A percentile compares a stretch with the other conserved stretches of the same genome.
Evolutionary conservation across 805 yeast genomes (phyloP).

Genomic region (Komagataella kurtzmanii): DNA sequence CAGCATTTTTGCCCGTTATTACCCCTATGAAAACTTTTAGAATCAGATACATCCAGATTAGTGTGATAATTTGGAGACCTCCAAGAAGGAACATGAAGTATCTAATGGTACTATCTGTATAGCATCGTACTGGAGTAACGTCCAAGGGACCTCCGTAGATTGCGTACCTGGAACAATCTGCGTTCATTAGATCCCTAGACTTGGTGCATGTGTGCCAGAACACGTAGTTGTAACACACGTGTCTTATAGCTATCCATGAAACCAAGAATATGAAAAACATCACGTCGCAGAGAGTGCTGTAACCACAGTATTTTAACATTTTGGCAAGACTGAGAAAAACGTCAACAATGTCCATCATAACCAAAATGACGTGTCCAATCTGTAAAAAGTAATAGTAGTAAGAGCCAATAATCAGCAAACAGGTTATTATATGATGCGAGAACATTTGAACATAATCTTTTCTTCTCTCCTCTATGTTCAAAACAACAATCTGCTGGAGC

Average conservation of each 20-base stretch:
- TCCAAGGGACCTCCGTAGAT: slow-evolving; percentile 1
- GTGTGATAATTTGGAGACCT: slow-evolving; percentile 50
- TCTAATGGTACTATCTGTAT: slow-evolving; percentile 29
- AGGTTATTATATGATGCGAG: slow-evolving; percentile 76
- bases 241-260: slow-evolving; percentile 62
- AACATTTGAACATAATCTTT: slow-evolving; percentile 84
- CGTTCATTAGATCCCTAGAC: slow-evolving; percentile 31
- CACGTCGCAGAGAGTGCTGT: slow-evolving; percentile 43
- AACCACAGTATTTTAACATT: slow-evolving; percentile 62
- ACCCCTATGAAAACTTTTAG: slow-evolving; percentile 58
- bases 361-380: slow-evolving; percentile 66
- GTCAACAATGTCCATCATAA: slow-evolving; percentile 79
- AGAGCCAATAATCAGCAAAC: slow-evolving; percentile 52
- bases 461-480: slow-evolving; percentile 66
- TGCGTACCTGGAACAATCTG: slow-evolving; percentile 20
- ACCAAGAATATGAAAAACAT: slow-evolving; percentile 56
- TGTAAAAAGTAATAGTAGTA: slow-evolving; percentile 61
- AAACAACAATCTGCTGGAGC: slow-evolving; percentile 67
- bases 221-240: slow-evolving; percentile 58
- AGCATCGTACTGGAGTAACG: slow-evolving; percentile 28
- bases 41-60: slow-evolving; percentile 69
- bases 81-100: slow-evolving; percentile 42
- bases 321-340: slow-evolving; percentile 61
- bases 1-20: slow-evolving; percentile 62
- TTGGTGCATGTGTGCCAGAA: slow-evolving; percentile 42